Evolutionary conservation across 148 eudicot species (phyloP), one percentile per base, ranked within the genome.

Genomic region (Suaeda aralocaspica): DNA sequence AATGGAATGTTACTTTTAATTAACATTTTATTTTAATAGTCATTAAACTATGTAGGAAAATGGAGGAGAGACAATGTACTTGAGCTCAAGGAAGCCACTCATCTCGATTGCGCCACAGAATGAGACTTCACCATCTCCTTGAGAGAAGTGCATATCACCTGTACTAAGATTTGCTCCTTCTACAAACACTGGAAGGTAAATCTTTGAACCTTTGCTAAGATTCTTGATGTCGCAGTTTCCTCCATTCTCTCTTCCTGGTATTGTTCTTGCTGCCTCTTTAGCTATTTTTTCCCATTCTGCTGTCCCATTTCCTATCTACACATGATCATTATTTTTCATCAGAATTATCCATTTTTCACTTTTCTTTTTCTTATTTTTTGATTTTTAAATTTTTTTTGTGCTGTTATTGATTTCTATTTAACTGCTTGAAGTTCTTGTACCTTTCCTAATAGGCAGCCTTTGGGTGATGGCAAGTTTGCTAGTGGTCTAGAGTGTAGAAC

Each of bases 91-190:
- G 78, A 91, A 91, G 21, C 98, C 97, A 59, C 96, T 93, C 98
- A 93, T 93, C 84, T 93, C 97, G 34, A 93, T 93, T 5, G 98
- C 98, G 15, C 97, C 98, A 66, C 98, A 93, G 84, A 93, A 91
- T 15, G 96, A 73, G 30, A 91, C 86, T 81, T 93, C 98, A 45
- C 98, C 98, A 48, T 93, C 97, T 5, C 97, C 98, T 74, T 93
- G 97, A 68, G 98, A 93, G 67, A 93, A 91, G 84, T 91, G 98
- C 98, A 93, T 93, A 72, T 91, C 98, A 6, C 98, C 98, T 2
- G 97, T 89, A 74, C 97, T 93, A 25, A 93, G 80, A 75, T 93
- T 93, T 44, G 96, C 98, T 58, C 98, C 98, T 71, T 93, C 92
- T 2, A 93, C 91, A 73, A 90, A 93, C 50, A 93, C 98, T 0